A percentile compares a stretch with the other conserved stretches of the same genome.
Evolutionary conservation across 148 eudicot species (phyloP).

Genomic region (Camellia sinensis): DNA sequence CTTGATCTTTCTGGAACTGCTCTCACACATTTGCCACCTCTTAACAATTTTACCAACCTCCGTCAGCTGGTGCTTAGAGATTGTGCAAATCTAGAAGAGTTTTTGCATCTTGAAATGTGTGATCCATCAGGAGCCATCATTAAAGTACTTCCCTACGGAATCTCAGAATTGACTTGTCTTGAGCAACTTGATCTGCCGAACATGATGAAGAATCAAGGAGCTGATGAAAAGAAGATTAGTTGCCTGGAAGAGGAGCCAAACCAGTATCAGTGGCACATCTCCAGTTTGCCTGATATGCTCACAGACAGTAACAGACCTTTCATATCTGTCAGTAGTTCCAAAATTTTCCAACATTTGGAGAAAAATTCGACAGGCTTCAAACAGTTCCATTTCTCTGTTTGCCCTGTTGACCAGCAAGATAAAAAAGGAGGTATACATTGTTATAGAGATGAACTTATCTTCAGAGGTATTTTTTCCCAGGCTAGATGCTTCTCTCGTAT

Average conservation of each 20-base stretch:
- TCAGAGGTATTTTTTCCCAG: conserved; percentile 20
- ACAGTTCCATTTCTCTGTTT: conserved; percentile 23
- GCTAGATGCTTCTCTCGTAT: conserved; percentile 2
- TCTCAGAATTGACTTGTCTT: conserved; percentile 24
- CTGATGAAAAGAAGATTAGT: not conserved
- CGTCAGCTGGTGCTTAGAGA: conserved; percentile 18
- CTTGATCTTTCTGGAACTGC: conserved; percentile 35
- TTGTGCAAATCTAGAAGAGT: conserved; percentile 17
- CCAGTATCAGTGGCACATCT: conserved; percentile 20
- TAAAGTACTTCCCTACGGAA: conserved; percentile 21
- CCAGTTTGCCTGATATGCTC: not conserved
- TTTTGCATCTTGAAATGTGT: not conserved
- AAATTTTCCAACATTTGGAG: conserved; percentile 15
- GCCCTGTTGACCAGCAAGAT: conserved; percentile 10
- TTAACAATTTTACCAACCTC: conserved; percentile 11
- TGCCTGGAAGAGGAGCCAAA: too few relatives aligned
- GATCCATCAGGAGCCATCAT: not conserved
- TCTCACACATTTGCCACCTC: not conserved
- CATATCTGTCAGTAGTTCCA: conserved; percentile 6
- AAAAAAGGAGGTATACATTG: not conserved
- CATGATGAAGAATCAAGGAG: conserved; percentile 4
- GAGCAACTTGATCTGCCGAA: conserved; percentile 24
- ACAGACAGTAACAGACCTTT: conserved; percentile 4
- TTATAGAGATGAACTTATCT: conserved; percentile 18
- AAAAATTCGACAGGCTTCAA: conserved; percentile 10